Evolutionary conservation across 2,329 filamentous ascomycete genomes (phyloP).

Genomic region (Arachnomyces sp.): DNA sequence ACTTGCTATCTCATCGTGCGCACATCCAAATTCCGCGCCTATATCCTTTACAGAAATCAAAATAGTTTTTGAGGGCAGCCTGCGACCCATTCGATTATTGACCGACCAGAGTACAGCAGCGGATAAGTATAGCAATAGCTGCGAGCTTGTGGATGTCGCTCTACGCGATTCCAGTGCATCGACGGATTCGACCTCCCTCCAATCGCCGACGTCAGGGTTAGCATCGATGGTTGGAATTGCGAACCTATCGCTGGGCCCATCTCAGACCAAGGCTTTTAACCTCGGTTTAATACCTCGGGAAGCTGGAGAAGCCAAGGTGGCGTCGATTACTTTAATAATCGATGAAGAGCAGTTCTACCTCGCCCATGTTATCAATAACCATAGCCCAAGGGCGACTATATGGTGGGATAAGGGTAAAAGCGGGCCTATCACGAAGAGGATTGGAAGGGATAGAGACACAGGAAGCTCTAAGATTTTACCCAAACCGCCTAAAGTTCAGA

Average conservation of each 20-base stretch:
- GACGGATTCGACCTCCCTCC: slow-evolving; percentile 19
- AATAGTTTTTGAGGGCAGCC: slow-evolving; percentile 46
- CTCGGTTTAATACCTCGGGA: slow-evolving; percentile 70
- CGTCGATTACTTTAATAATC: slow-evolving; percentile 57
- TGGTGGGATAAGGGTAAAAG: slow-evolving; percentile 38
- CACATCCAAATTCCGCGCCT: slow-evolving; percentile 38
- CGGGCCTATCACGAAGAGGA: slow-evolving; percentile 27
- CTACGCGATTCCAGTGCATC: slow-evolving; percentile 26
- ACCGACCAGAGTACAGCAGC: slow-evolving; percentile 22
- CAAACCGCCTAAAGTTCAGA: slow-evolving; percentile 83
- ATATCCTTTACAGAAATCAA: slow-evolving; percentile 43
- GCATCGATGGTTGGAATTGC: slow-evolving; percentile 47
- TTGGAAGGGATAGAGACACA: slow-evolving; percentile 41
- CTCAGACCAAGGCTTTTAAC: slow-evolving; percentile 62
- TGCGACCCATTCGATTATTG: slow-evolving; percentile 36
- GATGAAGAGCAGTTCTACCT: slow-evolving; percentile 60
- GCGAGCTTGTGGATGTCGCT: slow-evolving; percentile 25
- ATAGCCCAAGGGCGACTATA: slow-evolving; percentile 24
- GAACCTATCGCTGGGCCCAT: slow-evolving; percentile 60
- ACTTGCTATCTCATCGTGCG: slow-evolving; percentile 44
- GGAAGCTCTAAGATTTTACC: slow-evolving; percentile 66
- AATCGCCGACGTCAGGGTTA: slow-evolving; percentile 28
- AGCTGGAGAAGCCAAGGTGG: slow-evolving; percentile 65
- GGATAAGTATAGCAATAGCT: slow-evolving; percentile 14
- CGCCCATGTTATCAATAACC: slow-evolving; percentile 52